Conservation (phyloP, 768 basidiomycete genomes). For the Lepiota subincarnata region DNA sequence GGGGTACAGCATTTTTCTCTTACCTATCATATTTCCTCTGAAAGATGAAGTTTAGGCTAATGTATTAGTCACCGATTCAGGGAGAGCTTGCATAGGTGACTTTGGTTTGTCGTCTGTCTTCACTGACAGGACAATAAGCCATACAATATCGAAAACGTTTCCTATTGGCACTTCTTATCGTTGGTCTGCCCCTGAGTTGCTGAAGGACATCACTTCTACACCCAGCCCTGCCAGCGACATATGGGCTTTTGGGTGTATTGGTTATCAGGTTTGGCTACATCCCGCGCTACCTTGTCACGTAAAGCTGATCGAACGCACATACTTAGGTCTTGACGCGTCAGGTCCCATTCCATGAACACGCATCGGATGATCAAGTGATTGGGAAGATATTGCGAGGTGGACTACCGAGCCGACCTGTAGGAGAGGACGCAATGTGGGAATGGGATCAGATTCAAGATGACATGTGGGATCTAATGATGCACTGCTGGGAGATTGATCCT, state of each 20-base stretch:
- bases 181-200: conserved; percentile 18
- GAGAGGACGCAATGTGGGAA: too few species aligned
- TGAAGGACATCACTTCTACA: not conserved
- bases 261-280: conserved; percentile 13
- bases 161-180: conserved; percentile 2
- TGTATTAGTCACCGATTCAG: conserved; percentile 10
- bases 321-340: not conserved
- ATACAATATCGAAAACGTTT: not conserved
- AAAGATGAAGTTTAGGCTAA: conserved; percentile 10
- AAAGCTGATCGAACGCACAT: not conserved
- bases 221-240: conserved; percentile 13
- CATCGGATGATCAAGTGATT: not conserved
- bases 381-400: not conserved
- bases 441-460: not conserved
- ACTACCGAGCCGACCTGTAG: not conserved
- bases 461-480: not conserved
- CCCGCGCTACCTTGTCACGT: not conserved
- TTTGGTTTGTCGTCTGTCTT: conserved; percentile 12
- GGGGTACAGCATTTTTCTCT: conserved; percentile 7
- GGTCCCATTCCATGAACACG: not conserved
- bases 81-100: conserved; percentile 14
- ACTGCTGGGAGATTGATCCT: not conserved
- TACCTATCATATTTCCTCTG: too few species aligned
- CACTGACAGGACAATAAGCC: conserved; percentile 4
- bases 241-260: conserved; percentile 16